Evolutionary conservation across 1,284 basidiomycete species (phyloP).

Genomic region (Boletus calvinii): DNA sequence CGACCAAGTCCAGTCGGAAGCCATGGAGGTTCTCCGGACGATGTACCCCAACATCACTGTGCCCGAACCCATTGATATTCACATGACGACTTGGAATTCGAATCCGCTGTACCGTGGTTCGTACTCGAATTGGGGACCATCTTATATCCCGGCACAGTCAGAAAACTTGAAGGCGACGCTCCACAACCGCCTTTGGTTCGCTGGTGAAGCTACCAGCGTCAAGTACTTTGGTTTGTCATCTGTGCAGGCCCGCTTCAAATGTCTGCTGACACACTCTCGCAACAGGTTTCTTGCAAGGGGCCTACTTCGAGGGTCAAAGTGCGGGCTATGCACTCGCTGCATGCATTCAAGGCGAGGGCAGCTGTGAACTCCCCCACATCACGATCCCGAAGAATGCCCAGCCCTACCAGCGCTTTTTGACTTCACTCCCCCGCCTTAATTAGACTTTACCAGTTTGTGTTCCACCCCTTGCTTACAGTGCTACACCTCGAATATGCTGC

Average conservation of each 20-base stretch:
- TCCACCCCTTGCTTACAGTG: too few relatives aligned
- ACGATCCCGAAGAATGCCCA: constrained; percentile 28
- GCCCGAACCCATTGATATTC: constrained; percentile 54
- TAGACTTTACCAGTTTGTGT: not conserved
- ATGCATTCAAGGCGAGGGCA: constrained; percentile 38
- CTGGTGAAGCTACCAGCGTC: constrained; percentile 61
- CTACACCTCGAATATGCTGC: too few relatives aligned
- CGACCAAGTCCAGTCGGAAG: constrained; percentile 48
- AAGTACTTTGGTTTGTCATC: constrained; percentile 52
- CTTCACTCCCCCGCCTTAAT: not conserved
- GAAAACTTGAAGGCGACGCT: constrained; percentile 58
- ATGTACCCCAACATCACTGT: constrained; percentile 59
- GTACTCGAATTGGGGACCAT: constrained; percentile 68
- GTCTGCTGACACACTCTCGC: not conserved
- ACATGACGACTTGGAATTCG: constrained; percentile 55
- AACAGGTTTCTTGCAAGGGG: constrained; percentile 46
- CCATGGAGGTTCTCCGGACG: constrained; percentile 50
- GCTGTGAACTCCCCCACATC: constrained; percentile 27
- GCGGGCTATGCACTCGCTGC: constrained; percentile 36
- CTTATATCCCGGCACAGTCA: constrained; percentile 53
- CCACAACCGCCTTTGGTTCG: constrained; percentile 54
- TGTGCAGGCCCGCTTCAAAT: not conserved
- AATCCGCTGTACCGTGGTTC: constrained; percentile 63
- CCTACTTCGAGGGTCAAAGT: constrained; percentile 45
- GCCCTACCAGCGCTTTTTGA: constrained; percentile 21